A percentile compares a stretch with the other conserved stretches of the same genome.
These are phyloP conservation scores for Thecaphora frezii DNA, from an alignment of 1,284 basidiomycete species.

Conservation along the genomic window DNA sequence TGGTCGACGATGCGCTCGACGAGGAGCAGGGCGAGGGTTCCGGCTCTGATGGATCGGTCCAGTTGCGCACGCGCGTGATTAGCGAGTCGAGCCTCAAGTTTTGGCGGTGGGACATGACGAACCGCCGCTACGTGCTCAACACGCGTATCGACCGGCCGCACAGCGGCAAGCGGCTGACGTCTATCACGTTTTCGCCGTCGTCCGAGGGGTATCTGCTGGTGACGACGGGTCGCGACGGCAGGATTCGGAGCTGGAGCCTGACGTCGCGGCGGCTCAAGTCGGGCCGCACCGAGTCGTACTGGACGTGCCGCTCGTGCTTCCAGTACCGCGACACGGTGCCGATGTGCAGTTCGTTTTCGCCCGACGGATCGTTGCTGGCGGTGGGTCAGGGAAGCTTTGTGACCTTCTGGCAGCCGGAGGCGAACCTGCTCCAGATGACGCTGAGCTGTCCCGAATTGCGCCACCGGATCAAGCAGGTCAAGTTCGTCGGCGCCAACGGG, in stretches of 20 bases:
- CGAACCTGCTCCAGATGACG: constrained; percentile 69
- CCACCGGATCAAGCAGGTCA: constrained; percentile 11
- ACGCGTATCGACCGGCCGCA: constrained; percentile 90
- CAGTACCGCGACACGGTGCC: constrained; percentile 46
- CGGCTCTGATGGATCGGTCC: constrained; percentile 59
- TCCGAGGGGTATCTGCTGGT: constrained; percentile 62
- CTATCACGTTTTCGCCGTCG: constrained; percentile 67
- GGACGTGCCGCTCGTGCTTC: constrained; percentile 52
- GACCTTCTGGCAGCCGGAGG: constrained; percentile 75
- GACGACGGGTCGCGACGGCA: constrained; percentile 71
- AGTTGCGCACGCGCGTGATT: constrained; percentile 67
- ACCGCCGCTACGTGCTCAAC: constrained; percentile 65
- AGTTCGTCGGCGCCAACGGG: constrained; percentile 44
- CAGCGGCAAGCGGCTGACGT: constrained; percentile 68
- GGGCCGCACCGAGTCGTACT: constrained; percentile 42
- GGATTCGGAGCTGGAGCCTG: constrained; percentile 70
- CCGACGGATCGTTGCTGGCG: constrained; percentile 82
- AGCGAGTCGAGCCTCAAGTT: constrained; percentile 82
- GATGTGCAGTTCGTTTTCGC: constrained; percentile 71
- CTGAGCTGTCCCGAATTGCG: constrained; percentile 60
- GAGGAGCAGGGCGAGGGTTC: constrained; percentile 7
- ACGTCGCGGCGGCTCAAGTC: constrained; percentile 43
- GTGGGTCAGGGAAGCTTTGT: constrained; percentile 72
- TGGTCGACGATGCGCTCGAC: constrained; percentile 13
- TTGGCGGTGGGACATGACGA: constrained; percentile 75